Evolutionary conservation across 108 stramenopile species (phyloP), one percentile per base, ranked within the genome.

Genomic region (Pseudonitzschia delicatissima): DNA sequence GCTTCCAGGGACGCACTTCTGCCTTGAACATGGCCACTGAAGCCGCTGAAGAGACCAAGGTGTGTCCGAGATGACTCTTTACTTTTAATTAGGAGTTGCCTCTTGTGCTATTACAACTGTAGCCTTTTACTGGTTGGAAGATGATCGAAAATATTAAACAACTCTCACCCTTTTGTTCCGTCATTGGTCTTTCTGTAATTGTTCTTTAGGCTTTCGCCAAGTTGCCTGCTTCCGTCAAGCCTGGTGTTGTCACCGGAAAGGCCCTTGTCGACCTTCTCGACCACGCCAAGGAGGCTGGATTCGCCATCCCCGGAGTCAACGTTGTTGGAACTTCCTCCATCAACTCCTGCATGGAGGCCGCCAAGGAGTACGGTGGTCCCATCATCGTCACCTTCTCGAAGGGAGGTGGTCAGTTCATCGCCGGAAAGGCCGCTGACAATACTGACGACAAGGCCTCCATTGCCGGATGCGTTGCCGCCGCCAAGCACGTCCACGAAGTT

Each of bases 291-390:
- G 74, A 78, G 45, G 72, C 73, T n/a, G 79, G 87, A 48, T 95
- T 84, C 66, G 96, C 96, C 79, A 97, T 97, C 71, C 96, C 96
- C 15, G 96, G 93, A 66, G 96, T 97, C 42, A 97, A 97, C 80
- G 86, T 90, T 66, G 93, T 94, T 60, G 90, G 90, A 71, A 80
- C 84, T 53, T 92, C 88, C 81, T 88, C 93, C 64, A 94, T 94
- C 85, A 97, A 97, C 69, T 61, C 92, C 53, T 92, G 91, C 71
- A 90, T 97, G 88, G 96, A 97, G 77, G 96, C 96, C 53, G 95
- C 95, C 53, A 82, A 80, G 74, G 86, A 85, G 69, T 87, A 94
- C 81, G 93, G 92, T 50, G 91, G 91, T 21, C 93, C 93, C 57
- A 87, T 94, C 69, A 94, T 94, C 85, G 88, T 94, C 9, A 90